These are phyloP conservation scores for Pythium aphanidermatum DNA, from an alignment of 352 stramenopile genomes.

Conservation along the genomic window DNA sequence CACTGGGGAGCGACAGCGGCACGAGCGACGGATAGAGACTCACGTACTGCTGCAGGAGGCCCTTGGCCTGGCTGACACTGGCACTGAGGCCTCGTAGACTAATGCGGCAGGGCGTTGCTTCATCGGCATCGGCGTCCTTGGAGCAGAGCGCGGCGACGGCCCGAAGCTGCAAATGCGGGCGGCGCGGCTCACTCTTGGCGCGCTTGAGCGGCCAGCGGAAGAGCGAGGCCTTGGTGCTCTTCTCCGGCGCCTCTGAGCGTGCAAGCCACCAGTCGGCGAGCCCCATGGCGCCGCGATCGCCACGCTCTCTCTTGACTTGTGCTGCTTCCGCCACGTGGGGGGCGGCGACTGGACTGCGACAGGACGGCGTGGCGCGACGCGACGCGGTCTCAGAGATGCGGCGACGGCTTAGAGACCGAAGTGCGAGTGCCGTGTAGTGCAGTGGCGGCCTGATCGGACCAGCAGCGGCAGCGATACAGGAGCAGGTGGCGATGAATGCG, in stretches of 20 bases:
- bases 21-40: slow-evolving; percentile 25
- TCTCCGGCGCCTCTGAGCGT: slow-evolving; percentile 5
- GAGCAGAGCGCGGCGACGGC: slow-evolving; percentile 1
- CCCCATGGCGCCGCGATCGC: slow-evolving; percentile 10
- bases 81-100: slow-evolving; percentile 14
- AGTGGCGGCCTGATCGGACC: no score
- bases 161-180: slow-evolving; percentile 9
- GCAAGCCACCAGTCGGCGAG: slow-evolving; percentile 21
- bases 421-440: no score
- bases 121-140: slow-evolving; percentile 1
- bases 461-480: no score
- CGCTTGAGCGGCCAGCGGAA: slow-evolving; percentile 19
- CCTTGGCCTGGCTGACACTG: slow-evolving; percentile 22
- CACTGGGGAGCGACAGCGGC: slow-evolving; percentile 13
- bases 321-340: background rate
- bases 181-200: slow-evolving; percentile 17
- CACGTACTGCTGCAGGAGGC: slow-evolving; percentile 19
- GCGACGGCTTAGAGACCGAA: no score
- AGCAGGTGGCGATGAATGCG: no score
- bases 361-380: background rate
- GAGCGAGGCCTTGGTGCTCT: slow-evolving; percentile 10
- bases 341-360: background rate
- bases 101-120: slow-evolving; percentile 10
- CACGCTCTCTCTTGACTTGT: no score
- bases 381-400: background rate